A percentile compares a stretch with the other conserved stretches of the same genome.
phyloP scores from a whole-genome alignment of 2,329 filamentous ascomycete genomes.

The Xenosphaeropsis pyriputrescens region DNA sequence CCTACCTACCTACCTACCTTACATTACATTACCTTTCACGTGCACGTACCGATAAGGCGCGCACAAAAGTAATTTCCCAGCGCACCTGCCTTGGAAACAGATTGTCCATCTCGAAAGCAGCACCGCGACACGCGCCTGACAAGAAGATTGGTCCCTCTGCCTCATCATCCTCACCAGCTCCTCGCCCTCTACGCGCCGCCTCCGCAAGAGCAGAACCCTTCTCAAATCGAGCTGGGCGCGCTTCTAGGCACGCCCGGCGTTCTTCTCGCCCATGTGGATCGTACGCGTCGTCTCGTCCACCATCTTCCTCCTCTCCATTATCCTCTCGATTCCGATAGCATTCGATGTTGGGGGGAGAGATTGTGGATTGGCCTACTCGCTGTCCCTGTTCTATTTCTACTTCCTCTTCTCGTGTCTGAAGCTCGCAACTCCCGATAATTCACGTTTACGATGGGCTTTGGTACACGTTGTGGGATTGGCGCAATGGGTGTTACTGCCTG shows the following conservation, averaged over 20 bases:
- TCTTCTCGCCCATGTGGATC: conserved; percentile 60
- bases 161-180: no score
- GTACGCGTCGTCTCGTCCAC: conserved; percentile 66
- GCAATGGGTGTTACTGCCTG: conserved; percentile 79
- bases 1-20: no score
- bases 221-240: conserved; percentile 18
- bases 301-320: conserved; percentile 78
- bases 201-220: neutral
- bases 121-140: neutral
- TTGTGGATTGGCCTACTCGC: conserved; percentile 85
- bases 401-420: conserved; percentile 72
- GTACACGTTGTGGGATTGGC: conserved; percentile 55
- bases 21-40: no score
- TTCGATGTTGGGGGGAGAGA: conserved; percentile 96
- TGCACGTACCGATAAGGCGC: no score
- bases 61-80: no score
- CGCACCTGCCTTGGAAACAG: no score
- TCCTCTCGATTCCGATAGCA: conserved; percentile 90
- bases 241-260: conserved; percentile 29
- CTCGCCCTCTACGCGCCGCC: neutral
- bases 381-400: conserved; percentile 82
- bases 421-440: conserved; percentile 65
- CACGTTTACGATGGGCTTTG: conserved; percentile 58
- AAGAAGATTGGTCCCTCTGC: no score
- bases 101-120: neutral